Base-by-base conservation (phyloP, 805 yeast species). In the Nakazawaea sp. region DNA sequence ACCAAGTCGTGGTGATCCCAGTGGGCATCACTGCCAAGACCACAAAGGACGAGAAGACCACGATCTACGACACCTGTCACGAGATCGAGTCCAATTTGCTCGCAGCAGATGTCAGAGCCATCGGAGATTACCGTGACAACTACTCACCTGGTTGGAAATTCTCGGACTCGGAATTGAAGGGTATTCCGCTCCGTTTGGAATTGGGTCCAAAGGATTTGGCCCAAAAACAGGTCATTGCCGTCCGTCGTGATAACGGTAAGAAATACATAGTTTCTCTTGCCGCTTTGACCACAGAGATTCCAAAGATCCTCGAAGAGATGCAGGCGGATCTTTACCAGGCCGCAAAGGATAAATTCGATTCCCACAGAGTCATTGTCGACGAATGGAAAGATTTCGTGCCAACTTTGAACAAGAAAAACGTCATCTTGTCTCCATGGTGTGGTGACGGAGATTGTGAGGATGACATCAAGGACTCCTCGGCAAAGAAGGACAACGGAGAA, bases 141-240 rank as follows among this genome's bases (percentile, higher is more conserved):
- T 90, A 92, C 68, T 81, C 96, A 37, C 95, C 97, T 47, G 98
- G 98, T 46, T 92, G 97, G 97, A 92, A 92, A 66, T 92, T 90
- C 64, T 81, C 97, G 41, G 95, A 92, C 59, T 83, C 94, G 73
- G 99, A 92, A 68, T 77, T 92, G 59, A 87, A 83, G 70, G 99
- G 99, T 73, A 71, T 81, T 37, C 97, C 97, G 47, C 66, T 92
- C 46, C 82, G 98, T 62, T 56, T 92, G 33, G 99, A 92, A 70
- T 75, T 85, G 53, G 99, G 99, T 50, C 99, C 99, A 52, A 86
- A 84, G 68, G 99, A 92, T 63, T 68, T 87, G 53, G 81, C 82
- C 54, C 74, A 79, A 57, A 66, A 75, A 46, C 84, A 81, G 53
- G 92, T 83, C 35, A 70, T 85, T 29, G 92, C 88, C 43, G 98